Evolutionary conservation across 345 rosid genomes (phyloP), one percentile per base, ranked within the genome.

Genomic region (Kandelia obovata): DNA sequence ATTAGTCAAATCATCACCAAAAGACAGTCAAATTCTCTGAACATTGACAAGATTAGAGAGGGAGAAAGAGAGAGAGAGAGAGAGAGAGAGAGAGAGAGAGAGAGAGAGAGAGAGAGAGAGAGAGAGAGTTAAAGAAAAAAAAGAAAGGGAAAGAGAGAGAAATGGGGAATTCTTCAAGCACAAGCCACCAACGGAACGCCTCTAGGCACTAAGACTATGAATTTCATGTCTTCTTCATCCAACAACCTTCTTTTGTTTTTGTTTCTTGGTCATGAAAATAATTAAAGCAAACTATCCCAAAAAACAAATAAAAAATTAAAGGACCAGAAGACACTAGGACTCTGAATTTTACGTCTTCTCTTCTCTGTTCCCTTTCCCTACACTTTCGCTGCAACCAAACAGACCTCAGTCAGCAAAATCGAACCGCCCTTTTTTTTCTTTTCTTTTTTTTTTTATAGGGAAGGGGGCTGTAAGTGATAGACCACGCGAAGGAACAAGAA

Each of bases 301-400:
- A 17, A 15, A 11, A 39, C 2, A 3, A 15, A 43, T 0, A 43
- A 19, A 21, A 28, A 57, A 46, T 20, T 15, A 66, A 52, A 47
- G 4, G 59, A 23, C 4, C 27, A 23, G 19, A 47, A 34, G 71
- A 60, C 15, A 39, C 58, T 2, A 56, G 47, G 21, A 9, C 53
- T 4, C 43, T 7, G 26, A 23, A 37, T 9, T n/a, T 20, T 2
- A 4, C 37, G 59, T 37, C 7, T 5, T 27, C 25, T 31, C 9
- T 58, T 65, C 5, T 65, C 25, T 25, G 16, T 58, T 65, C 5
- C 65, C 59, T 58, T 56, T 4, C 23, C 17, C 30, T 56, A 13
- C 58, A 6, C 65, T 58, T 58, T 68, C 70, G 69, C 52, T 52
- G 76, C 35, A 75, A 70, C 69, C 72, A 75, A 73, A 73, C 74